These are phyloP conservation scores for Phalaenopsis equestris DNA, from an alignment of 106 monocot genomes.

Conservation along the genomic window DNA sequence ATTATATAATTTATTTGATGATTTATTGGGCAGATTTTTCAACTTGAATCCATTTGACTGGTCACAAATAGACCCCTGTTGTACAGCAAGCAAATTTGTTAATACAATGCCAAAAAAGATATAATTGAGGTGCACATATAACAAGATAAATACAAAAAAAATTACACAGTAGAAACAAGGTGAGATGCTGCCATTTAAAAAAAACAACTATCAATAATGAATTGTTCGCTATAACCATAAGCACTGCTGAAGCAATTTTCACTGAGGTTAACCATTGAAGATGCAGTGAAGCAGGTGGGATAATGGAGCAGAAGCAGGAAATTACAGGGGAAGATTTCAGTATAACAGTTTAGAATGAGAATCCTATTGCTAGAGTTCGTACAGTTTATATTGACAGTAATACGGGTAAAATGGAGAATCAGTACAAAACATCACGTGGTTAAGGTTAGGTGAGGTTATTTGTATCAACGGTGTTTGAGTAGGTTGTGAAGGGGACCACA, in stretches of 20 bases:
- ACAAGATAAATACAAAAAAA: not conserved
- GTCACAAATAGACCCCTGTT: conserved; percentile 22
- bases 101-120: not conserved
- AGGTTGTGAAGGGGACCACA: too few species aligned
- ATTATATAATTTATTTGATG: conserved; percentile 11
- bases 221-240: not conserved
- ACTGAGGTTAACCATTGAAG: not conserved
- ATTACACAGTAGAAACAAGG: not conserved
- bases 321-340: too few species aligned
- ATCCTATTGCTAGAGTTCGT: too few species aligned
- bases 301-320: too few species aligned
- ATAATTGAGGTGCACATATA: not conserved
- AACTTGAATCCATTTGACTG: conserved; percentile 27
- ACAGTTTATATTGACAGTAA: too few species aligned
- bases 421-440: too few species aligned
- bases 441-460: too few species aligned
- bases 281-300: too few species aligned
- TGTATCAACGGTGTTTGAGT: too few species aligned
- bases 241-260: not conserved
- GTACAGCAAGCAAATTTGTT: not conserved
- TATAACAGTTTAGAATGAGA: too few species aligned
- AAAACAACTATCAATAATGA: not conserved
- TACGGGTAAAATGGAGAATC: too few species aligned
- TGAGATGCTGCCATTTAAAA: not conserved
- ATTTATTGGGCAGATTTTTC: conserved; percentile 24